Conservation (phyloP, 306 rosid genomes). For the Cucurbita argyrosperma region DNA sequence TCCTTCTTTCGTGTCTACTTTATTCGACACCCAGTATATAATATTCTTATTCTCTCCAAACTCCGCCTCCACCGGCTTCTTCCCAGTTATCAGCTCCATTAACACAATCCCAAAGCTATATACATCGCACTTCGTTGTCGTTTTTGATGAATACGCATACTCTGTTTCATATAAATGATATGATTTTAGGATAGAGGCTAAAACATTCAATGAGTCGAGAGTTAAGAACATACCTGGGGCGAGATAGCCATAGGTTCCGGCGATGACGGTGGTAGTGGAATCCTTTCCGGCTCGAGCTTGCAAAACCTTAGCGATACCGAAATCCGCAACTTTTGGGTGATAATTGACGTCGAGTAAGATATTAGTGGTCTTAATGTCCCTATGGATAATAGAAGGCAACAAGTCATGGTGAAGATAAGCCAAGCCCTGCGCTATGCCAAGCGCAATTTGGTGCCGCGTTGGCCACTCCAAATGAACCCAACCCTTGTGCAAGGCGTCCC, state of each 20-base stretch:
- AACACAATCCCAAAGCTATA: slow-evolving; percentile 89
- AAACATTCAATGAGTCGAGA: background rate
- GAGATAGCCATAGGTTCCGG: slow-evolving; percentile 86
- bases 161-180: slow-evolving; percentile 25
- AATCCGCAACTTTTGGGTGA: slow-evolving; percentile 90
- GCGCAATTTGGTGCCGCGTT: slow-evolving; percentile 63
- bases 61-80: slow-evolving; percentile 70
- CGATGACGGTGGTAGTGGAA: slow-evolving; percentile 74
- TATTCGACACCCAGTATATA: slow-evolving; percentile 76
- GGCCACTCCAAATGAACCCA: slow-evolving; percentile 73
- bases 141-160: slow-evolving; percentile 85
- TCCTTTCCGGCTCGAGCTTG: slow-evolving; percentile 83
- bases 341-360: slow-evolving; percentile 68
- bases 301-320: slow-evolving; percentile 92
- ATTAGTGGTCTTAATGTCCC: slow-evolving; percentile 85
- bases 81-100: slow-evolving; percentile 87
- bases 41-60: slow-evolving; percentile 89
- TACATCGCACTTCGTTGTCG: slow-evolving; percentile 87
- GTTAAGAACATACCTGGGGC: slow-evolving; percentile 28
- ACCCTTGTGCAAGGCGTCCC: slow-evolving; percentile 86
- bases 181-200: background rate
- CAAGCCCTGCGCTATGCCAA: slow-evolving; percentile 80
- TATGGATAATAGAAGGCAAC: slow-evolving; percentile 59
- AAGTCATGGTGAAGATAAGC: slow-evolving; percentile 95
- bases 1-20: slow-evolving; percentile 73